Evolutionary conservation across 148 eudicot species (phyloP).

Genomic region (Silene conica): DNA sequence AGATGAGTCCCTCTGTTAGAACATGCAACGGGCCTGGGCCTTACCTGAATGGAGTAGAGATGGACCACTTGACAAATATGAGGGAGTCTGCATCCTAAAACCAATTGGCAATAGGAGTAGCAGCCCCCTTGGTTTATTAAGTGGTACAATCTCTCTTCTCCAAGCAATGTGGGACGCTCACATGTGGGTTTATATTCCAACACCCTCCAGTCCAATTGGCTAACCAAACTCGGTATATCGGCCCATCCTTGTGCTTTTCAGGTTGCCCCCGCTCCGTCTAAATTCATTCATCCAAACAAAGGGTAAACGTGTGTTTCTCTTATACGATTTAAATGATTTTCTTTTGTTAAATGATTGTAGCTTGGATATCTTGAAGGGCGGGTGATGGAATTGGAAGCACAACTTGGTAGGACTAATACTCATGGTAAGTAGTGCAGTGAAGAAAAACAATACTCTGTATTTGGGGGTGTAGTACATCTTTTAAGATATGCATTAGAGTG

Average conservation of each 20-base stretch:
- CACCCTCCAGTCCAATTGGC: background rate
- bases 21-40: too few species aligned
- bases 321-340: background rate
- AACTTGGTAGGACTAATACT: constrained; percentile 35
- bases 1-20: background rate
- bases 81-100: too few species aligned
- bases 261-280: background rate
- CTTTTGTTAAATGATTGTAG: constrained; percentile 33
- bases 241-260: background rate
- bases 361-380: constrained; percentile 52
- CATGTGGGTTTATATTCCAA: too few species aligned
- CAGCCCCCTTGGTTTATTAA: too few species aligned
- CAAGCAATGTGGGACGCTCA: too few species aligned
- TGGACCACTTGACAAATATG: too few species aligned
- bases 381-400: constrained; percentile 54
- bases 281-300: background rate
- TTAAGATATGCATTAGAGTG: constrained; percentile 5
- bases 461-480: background rate
- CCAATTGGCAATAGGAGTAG: too few species aligned
- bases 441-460: background rate
- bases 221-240: background rate
- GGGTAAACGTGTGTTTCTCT: constrained; percentile 1
- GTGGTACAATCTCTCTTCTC: too few species aligned
- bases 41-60: too few species aligned
- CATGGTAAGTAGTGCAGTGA: constrained; percentile 21